These are phyloP conservation scores for Asparagopsis taxiformis DNA, from an alignment of 31 red algal genomes.

Conservation along the genomic window DNA sequence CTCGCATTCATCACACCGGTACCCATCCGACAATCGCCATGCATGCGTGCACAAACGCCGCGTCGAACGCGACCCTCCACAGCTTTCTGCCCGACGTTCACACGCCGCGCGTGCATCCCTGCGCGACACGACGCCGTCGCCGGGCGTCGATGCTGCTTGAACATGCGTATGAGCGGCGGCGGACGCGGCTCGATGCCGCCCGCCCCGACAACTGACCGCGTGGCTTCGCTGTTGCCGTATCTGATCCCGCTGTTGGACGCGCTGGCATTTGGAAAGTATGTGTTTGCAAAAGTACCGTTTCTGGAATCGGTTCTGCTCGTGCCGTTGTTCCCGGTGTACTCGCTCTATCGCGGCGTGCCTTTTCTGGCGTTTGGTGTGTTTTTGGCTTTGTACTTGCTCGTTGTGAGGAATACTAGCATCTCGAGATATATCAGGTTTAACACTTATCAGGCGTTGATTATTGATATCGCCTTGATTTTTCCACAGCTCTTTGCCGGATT, in stretches of 20 bases:
- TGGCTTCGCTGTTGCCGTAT: slow-evolving; percentile 77
- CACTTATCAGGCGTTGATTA: slow-evolving; percentile 87
- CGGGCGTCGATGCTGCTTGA: too few relatives aligned
- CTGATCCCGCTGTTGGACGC: slow-evolving; percentile 90
- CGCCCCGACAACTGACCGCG: slow-evolving; percentile 41
- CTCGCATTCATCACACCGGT: too few relatives aligned
- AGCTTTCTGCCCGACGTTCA: too few relatives aligned
- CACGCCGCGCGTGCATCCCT: too few relatives aligned
- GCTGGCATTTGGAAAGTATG: slow-evolving; percentile 76
- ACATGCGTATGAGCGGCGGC: not conserved
- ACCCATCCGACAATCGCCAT: too few relatives aligned
- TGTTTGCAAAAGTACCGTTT: slow-evolving; percentile 71
- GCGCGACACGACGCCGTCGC: too few relatives aligned
- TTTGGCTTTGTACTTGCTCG: slow-evolving; percentile 66
- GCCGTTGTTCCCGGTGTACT: slow-evolving; percentile 72
- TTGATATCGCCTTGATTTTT: slow-evolving; percentile 90
- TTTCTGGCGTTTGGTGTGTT: slow-evolving; percentile 93
- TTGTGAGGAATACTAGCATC: slow-evolving; percentile 73
- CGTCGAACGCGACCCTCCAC: too few relatives aligned
- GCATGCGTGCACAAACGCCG: too few relatives aligned
- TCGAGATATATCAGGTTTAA: slow-evolving; percentile 89
- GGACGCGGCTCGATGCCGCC: slow-evolving; percentile 7
- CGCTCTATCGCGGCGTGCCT: slow-evolving; percentile 86
- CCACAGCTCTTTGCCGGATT: slow-evolving; percentile 78
- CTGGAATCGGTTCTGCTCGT: slow-evolving; percentile 44